Evolutionary conservation across 805 yeast genomes (phyloP).

Genomic region (Hanseniaspora valbyensis): DNA sequence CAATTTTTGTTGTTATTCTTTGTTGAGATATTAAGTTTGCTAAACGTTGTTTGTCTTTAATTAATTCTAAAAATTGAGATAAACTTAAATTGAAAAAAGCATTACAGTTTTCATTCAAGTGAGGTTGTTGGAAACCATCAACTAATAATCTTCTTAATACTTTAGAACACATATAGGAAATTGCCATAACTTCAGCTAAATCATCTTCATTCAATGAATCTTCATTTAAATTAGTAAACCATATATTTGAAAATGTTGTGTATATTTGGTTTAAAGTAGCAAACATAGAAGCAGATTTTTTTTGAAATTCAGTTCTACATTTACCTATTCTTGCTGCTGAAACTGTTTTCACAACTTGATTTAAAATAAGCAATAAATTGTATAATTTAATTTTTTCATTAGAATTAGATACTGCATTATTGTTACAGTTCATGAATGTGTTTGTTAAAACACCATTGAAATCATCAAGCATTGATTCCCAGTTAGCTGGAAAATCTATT

Average conservation of each 20-base stretch:
- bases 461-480: slow-evolving; percentile 33
- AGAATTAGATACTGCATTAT: slow-evolving; percentile 40
- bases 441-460: slow-evolving; percentile 2
- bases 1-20: background rate
- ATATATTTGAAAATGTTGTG: slow-evolving; percentile 45
- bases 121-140: slow-evolving; percentile 65
- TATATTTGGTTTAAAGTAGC: slow-evolving; percentile 53
- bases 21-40: background rate
- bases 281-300: slow-evolving; percentile 52
- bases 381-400: slow-evolving; percentile 44
- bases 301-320: slow-evolving; percentile 65
- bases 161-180: slow-evolving; percentile 70
- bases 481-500: slow-evolving; percentile 73
- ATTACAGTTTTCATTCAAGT: slow-evolving; percentile 35
- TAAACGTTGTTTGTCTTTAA: background rate
- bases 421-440: slow-evolving; percentile 2
- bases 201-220: slow-evolving; percentile 23
- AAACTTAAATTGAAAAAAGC: slow-evolving; percentile 1
- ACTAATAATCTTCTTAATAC: slow-evolving; percentile 59
- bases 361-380: slow-evolving; percentile 55
- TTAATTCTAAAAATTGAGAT: background rate
- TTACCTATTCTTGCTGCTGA: slow-evolving; percentile 74
- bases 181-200: slow-evolving; percentile 46
- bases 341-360: slow-evolving; percentile 66
- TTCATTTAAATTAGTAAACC: slow-evolving; percentile 39